Evolutionary conservation across 768 basidiomycete species (phyloP), one percentile per base, ranked within the genome.

Genomic region (Amanita inopinata): DNA sequence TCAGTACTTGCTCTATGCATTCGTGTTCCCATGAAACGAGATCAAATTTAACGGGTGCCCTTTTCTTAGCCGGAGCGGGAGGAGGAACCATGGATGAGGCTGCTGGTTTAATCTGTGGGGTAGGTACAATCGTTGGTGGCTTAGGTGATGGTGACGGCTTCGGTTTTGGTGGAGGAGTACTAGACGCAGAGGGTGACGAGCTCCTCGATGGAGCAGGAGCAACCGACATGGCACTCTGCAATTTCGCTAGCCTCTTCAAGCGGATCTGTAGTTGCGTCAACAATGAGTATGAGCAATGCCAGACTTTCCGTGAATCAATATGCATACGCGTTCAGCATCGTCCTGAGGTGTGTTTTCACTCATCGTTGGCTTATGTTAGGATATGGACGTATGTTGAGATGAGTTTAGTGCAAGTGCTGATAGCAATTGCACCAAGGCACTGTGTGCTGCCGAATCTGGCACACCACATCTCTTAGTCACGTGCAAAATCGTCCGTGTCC

Each of bases 191-290:
- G 8, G 73, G 55, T 6, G 73, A 58, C 0, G 70, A 53, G 9
- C 49, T 57, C 22, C 68, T 62, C 31, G 52, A 46, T 39, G 46
- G 53, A 24, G 62, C 48, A 15, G 51, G 36, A 10, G 64, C 18
- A 27, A 33, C 20, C 25, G 43, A 17, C 28, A 39, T 31, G 7
- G 56, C 52, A 28, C 56, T 66, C 54, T 85, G 83, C 5, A 97
- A 71, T 58, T 86, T 89, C 23, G 87, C 91, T 40, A 98, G 71
- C 43, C 93, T 79, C 63, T 94, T 94, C 59, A 89, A 65, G 50
- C 91, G 87, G 56, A 96, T 94, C 92, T 94, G 53, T 10, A 39
- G 23, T 7, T 27, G 15, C 30, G 37, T 30, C 18, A 20, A 33
- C 17, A 30, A 12, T 30, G 20, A 25, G 19, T 15, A 39, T 23